Evolutionary conservation across 1,139 yeast species (phyloP), one percentile per base, ranked within the genome.

Genomic region (Spathaspora sp.): DNA sequence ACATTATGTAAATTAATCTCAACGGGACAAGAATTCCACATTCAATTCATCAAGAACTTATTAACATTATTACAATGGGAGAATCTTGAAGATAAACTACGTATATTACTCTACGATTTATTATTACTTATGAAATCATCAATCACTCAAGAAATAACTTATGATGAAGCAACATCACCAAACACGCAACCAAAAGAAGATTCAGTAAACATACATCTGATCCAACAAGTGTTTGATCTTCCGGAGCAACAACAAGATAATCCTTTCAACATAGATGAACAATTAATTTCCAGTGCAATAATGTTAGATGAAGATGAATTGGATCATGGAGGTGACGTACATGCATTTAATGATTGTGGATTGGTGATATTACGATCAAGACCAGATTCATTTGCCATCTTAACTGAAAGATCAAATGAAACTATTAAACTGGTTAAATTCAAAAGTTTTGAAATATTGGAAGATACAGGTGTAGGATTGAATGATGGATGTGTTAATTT

Each of bases 401-500:
- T 61, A 36, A 49, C 42, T 37, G 41, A 41, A 11, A 20, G 36
- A 8, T 6, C 7, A n/a, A n/a, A 13, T n/a, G n/a, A 41, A 25
- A 37, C 44, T 5, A 41, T 49, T n/a, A 47, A 50, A 43, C 46
- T 47, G 13, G 72, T 72, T 50, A 58, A 61, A 41, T 56, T 74
- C 39, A 64, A 66, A 39, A 73, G 78, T 47, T 86, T 83, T 64
- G 93, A 86, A 56, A 64, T 87, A 46, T 70, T 88, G 44, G 95
- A 87, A 58, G 91, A 86, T 52, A 73, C 87, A 0, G 78, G 79
- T 50, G 72, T 79, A 0, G 66, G 71, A 1, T 65, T 81, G 37
- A 87, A 87, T 59, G 90, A 85, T 55, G 82, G 84, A 1, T 82
- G 90, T 25, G 64, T 88, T 20, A 86, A 86, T 57, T 67, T 90